Conservation (phyloP, 768 basidiomycete genomes). For the Mycena albidolilacea region DNA sequence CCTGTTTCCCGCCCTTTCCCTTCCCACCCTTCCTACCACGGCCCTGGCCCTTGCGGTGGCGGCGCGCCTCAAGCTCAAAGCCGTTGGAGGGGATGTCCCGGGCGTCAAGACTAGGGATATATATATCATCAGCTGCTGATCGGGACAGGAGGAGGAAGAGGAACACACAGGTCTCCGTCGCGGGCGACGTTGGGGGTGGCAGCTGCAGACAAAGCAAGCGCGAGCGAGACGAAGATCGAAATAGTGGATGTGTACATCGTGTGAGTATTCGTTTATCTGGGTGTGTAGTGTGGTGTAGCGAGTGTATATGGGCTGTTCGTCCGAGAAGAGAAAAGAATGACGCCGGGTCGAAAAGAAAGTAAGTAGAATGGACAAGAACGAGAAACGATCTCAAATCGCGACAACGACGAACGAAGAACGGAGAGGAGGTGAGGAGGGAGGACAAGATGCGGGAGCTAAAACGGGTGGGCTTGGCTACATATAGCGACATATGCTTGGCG, state of each 20-base stretch:
- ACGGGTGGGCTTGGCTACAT: no score
- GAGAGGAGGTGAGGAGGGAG: neutral
- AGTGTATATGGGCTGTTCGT: neutral
- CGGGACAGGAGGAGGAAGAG: neutral
- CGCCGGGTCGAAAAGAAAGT: neutral
- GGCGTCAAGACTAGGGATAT: no score
- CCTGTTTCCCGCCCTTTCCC: neutral
- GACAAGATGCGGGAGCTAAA: neutral
- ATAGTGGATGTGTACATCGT: neutral
- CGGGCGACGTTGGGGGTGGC: neutral
- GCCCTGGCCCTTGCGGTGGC: no score
- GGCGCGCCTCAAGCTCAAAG: no score
- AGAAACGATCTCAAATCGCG: conserved; percentile 7
- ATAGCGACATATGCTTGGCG: no score
- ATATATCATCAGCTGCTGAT: neutral
- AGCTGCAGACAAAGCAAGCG: neutral
- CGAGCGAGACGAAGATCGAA: neutral
- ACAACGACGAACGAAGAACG: neutral
- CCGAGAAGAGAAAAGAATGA: neutral
- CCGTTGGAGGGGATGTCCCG: no score
- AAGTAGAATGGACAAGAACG: neutral
- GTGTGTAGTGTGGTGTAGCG: neutral
- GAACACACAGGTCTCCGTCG: neutral
- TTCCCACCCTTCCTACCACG: no score
- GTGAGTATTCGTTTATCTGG: neutral